Evolutionary conservation across 208 protist species (phyloP).

Genomic region (Trypanosomatidae sp.): DNA sequence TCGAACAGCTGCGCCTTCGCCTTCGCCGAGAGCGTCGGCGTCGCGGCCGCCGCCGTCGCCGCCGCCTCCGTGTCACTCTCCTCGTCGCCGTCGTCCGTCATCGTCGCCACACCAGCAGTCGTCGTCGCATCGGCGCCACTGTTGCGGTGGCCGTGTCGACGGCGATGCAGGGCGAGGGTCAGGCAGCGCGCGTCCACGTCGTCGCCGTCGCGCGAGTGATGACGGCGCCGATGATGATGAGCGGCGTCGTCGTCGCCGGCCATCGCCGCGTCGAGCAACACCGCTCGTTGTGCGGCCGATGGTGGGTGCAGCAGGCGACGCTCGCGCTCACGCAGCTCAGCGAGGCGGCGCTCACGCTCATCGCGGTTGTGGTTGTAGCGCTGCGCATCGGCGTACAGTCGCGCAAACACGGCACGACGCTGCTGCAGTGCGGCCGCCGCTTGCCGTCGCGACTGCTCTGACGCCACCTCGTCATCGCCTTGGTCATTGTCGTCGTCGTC

Average conservation of each 20-base stretch:
- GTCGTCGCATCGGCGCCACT: background rate
- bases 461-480: no score
- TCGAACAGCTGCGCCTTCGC: slow-evolving; percentile 24
- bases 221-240: no score
- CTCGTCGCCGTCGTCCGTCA: no score
- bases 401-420: slow-evolving; percentile 16
- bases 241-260: no score
- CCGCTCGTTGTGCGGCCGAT: no score
- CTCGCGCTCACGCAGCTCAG: slow-evolving; percentile 12
- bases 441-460: background rate
- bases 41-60: background rate
- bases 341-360: slow-evolving; percentile 14
- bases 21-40: background rate
- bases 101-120: background rate
- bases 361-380: slow-evolving; percentile 19
- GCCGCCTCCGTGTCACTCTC: no score
- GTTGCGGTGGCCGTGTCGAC: background rate
- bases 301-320: slow-evolving; percentile 9
- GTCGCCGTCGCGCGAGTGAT: no score
- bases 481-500: no score
- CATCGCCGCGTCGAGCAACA: no score
- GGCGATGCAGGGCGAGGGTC: slow-evolving; percentile 4
- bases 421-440: background rate
- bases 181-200: no score
- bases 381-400: slow-evolving; percentile 47